These are phyloP conservation scores for Pythium periplocum DNA, from an alignment of 352 stramenopile species.

Conservation along the genomic window DNA sequence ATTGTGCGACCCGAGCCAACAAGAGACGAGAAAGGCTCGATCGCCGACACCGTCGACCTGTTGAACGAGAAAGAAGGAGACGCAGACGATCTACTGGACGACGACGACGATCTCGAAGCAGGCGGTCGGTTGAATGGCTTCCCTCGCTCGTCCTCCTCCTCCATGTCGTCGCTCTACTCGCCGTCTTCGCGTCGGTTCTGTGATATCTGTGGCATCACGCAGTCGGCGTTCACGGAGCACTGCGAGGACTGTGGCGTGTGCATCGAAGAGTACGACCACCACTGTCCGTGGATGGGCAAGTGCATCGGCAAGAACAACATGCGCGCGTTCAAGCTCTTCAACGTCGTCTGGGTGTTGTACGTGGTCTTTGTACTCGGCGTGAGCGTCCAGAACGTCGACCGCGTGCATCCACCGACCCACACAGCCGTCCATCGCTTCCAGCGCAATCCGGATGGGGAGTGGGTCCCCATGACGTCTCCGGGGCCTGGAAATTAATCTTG, in stretches of 20 bases:
- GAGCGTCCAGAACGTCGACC: constrained; percentile 51
- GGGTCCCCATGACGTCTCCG: constrained; percentile 7
- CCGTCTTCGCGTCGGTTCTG: constrained; percentile 21
- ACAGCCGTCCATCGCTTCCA: constrained; percentile 32
- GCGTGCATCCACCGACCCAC: constrained; percentile 16
- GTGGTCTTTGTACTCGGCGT: constrained; percentile 72
- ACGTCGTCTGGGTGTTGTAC: constrained; percentile 76
- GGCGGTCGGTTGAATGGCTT: background rate
- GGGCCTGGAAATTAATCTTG: too few relatives aligned
- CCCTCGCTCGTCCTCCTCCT: background rate
- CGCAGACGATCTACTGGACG: constrained; percentile 5
- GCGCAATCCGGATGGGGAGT: constrained; percentile 16
- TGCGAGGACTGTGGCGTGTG: constrained; percentile 93
- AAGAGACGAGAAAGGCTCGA: constrained; percentile 19
- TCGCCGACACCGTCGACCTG: constrained; percentile 3
- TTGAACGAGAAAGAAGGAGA: background rate
- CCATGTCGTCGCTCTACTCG: background rate
- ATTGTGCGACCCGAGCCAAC: constrained; percentile 40
- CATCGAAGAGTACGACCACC: constrained; percentile 85
- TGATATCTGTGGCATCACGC: constrained; percentile 63
- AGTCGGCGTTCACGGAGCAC: constrained; percentile 70
- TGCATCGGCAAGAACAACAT: constrained; percentile 92
- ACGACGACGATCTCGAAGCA: constrained; percentile 1
- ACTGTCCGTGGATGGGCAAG: constrained; percentile 94
- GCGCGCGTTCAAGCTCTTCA: constrained; percentile 88